A percentile compares a stretch with the other conserved stretches of the same genome.
Conservation (phyloP, 306 rosid genomes). For the Acacia crassicarpa region DNA sequence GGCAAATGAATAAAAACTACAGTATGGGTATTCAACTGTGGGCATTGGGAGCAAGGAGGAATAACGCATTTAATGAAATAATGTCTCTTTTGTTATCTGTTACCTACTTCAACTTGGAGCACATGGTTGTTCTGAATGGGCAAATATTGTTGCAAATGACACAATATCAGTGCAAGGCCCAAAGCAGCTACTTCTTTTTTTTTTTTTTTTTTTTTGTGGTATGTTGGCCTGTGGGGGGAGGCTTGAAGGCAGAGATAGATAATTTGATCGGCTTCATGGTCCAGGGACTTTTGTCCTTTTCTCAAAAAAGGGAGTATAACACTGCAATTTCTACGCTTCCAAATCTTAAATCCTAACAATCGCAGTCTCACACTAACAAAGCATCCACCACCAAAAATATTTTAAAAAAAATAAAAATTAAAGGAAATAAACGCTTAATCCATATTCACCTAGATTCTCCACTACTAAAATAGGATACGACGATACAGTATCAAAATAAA, state of each 20-base stretch:
- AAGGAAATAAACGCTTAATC: neutral
- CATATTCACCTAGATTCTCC: neutral
- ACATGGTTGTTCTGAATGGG: neutral
- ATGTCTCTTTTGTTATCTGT: neutral
- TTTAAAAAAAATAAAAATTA: too few relatives aligned
- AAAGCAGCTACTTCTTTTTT: neutral
- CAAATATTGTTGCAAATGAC: neutral
- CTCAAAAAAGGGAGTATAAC: neutral
- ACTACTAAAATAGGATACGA: neutral
- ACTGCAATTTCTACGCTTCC: neutral
- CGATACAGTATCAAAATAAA: neutral
- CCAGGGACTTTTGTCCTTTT: neutral
- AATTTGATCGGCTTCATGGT: neutral
- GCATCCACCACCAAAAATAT: neutral
- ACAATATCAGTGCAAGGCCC: neutral
- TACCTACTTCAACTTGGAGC: neutral
- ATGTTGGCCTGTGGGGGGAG: neutral
- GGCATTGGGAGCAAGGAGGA: neutral
- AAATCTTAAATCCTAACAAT: neutral
- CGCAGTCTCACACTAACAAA: neutral
- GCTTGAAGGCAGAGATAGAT: neutral
- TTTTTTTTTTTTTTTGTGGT: neutral
- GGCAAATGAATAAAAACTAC: neutral
- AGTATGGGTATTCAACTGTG: neutral
- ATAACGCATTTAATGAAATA: neutral